phyloP scores from a whole-genome alignment of 2,329 filamentous ascomycete species.

The Microcera coccophila region DNA sequence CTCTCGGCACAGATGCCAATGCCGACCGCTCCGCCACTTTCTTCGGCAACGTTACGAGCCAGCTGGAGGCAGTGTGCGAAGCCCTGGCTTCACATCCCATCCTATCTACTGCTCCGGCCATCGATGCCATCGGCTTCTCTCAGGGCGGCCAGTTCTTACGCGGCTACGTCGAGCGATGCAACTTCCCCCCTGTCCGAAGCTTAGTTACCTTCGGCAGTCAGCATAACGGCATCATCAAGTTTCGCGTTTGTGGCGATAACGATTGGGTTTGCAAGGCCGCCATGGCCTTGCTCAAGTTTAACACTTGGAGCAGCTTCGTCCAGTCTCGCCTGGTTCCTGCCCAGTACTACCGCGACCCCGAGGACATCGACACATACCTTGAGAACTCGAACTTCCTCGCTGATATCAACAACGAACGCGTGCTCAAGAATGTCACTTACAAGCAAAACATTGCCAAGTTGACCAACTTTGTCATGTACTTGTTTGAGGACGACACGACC shows the following conservation, averaged over 20 bases:
- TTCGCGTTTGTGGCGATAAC: conserved; percentile 64
- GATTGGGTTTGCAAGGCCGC: conserved; percentile 82
- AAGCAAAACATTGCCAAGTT: conserved; percentile 64
- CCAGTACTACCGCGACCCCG: conserved; percentile 82
- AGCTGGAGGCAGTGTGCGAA: conserved; percentile 73
- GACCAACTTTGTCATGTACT: conserved; percentile 79
- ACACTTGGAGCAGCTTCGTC: conserved; percentile 75
- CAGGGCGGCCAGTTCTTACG: conserved; percentile 97
- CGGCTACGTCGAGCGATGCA: conserved; percentile 85
- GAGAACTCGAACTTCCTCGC: conserved; percentile 82
- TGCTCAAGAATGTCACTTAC: conserved; percentile 69
- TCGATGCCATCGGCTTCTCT: conserved; percentile 91
- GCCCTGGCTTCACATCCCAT: conserved; percentile 72
- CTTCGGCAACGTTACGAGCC: conserved; percentile 80
- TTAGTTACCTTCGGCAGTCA: conserved; percentile 87
- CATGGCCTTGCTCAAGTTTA: conserved; percentile 70
- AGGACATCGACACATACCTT: conserved; percentile 65
- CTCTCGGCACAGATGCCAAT: conserved; percentile 60
- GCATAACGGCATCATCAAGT: conserved; percentile 86
- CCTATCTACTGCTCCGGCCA: conserved; percentile 72
- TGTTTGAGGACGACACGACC: conserved; percentile 82
- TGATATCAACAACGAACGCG: conserved; percentile 92
- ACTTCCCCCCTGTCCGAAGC: conserved; percentile 66
- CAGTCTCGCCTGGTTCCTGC: conserved; percentile 82
- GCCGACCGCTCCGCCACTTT: conserved; percentile 81